Base-by-base conservation (phyloP, 257 asterid genomes). In the Scutellaria baicalensis region DNA sequence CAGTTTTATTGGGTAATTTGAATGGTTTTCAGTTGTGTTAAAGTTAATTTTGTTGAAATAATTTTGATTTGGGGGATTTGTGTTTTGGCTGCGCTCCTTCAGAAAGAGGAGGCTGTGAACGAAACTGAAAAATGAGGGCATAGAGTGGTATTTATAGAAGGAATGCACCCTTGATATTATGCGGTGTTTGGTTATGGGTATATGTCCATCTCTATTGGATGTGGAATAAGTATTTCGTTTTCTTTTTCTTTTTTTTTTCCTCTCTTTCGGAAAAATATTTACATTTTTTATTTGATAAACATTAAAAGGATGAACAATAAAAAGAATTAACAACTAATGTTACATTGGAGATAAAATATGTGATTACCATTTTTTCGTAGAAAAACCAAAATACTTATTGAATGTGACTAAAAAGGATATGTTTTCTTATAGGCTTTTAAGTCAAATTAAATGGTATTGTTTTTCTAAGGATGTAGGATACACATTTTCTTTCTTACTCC, bases 141-240 rank as follows among this genome's bases (percentile, higher is more conserved):
- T 65, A 75, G 31, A 1, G 73, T 57, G 16, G 17, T 76, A 80
- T 84, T 82, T 86, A 86, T 84, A 80, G 84, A 45, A 1, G 71
- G 47, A 14, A 14, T 14, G 35, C n/a, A 21, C 10, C n/a, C 59
- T 51, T 16, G 9, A 6, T n/a, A 7, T 6, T 61, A 35, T 51
- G 74, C 43, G 12, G 10, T 11, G 80, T 69, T 75, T 75, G 75
- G 74, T 6, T 44, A 20, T 0, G 13, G 12, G 23, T 51, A 9
- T 51, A 51, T 8, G 12, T 6, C 5, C 2, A 6, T 4, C 54
- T 6, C 5, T 3, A 6, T 4, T 21, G 6, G 54, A 6, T 14
- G 21, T 14, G 20, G 54, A 48, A n/a, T 48, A n/a, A n/a, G 4
- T 5, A 7, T 0, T 16, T 16, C 7, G 6, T 12, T 13, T 13